Conservation (phyloP, 495 filamentous ascomycete genomes). For the Pseudoneurospora amorphoporcata region DNA sequence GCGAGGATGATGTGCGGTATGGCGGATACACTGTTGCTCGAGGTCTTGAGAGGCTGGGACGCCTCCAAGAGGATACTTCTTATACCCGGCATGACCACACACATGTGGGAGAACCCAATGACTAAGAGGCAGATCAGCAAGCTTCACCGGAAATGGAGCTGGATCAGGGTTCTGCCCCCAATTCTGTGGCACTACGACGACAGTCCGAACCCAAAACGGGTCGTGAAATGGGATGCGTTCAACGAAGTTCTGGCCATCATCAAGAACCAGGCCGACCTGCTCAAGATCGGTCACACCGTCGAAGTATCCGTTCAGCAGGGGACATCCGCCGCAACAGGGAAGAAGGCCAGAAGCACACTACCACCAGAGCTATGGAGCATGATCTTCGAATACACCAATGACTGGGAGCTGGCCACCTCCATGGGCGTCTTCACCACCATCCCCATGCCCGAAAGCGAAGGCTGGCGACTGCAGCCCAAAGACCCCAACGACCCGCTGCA, state of each 20-base stretch:
- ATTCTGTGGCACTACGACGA: conserved; percentile 63
- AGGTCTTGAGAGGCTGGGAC: conserved; percentile 72
- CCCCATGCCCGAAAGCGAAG: conserved; percentile 50
- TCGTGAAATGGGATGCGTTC: conserved; percentile 57
- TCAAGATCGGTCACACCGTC: conserved; percentile 50
- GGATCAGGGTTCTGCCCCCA: conserved; percentile 62
- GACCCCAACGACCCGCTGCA: conserved; percentile 38
- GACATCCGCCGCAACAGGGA: conserved; percentile 14
- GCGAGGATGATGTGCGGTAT: conserved; percentile 76
- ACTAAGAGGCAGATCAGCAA: conserved; percentile 74
- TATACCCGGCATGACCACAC: conserved; percentile 69
- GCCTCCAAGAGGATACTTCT: conserved; percentile 72
- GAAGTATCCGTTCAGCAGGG: conserved; percentile 36
- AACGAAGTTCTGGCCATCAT: conserved; percentile 55
- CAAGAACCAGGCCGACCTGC: conserved; percentile 53
- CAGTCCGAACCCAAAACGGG: conserved; percentile 33
- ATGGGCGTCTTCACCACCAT: conserved; percentile 71
- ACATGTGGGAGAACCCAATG: conserved; percentile 81
- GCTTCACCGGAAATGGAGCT: conserved; percentile 68
- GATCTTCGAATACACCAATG: conserved; percentile 69
- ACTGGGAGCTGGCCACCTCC: conserved; percentile 81
- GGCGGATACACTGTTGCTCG: conserved; percentile 60
- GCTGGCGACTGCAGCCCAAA: conserved; percentile 44
- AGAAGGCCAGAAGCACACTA: conserved; percentile 29
- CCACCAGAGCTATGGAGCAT: conserved; percentile 84